phyloP scores from a whole-genome alignment of 371 early-diverging fungal species.

The Chytridiales sp. region DNA sequence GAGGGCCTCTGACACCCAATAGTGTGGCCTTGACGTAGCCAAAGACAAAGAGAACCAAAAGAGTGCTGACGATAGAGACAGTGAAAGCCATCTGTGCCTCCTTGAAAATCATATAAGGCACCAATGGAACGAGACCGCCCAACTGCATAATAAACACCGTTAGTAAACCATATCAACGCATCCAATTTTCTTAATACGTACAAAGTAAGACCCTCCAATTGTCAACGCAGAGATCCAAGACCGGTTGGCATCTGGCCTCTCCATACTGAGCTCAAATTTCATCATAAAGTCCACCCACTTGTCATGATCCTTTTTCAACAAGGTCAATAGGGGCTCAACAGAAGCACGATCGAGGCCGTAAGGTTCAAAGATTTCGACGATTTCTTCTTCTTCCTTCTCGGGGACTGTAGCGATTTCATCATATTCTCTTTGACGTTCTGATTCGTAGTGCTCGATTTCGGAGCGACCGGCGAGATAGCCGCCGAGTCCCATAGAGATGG shows the following conservation, averaged over 20 bases:
- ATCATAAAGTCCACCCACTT: conserved; percentile 69
- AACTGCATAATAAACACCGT: conserved; percentile 1
- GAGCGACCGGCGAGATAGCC: conserved; percentile 69
- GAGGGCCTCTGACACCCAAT: conserved; percentile 53
- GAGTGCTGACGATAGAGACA: conserved; percentile 59
- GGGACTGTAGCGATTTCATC: conserved; percentile 60
- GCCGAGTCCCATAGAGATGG: conserved; percentile 59
- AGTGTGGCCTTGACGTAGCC: conserved; percentile 62
- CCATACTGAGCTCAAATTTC: conserved; percentile 69
- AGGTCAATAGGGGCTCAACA: conserved; percentile 59
- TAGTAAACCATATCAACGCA: neutral
- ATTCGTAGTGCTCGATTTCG: conserved; percentile 70
- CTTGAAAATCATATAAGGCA: conserved; percentile 61
- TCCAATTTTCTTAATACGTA: neutral
- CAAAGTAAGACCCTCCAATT: conserved; percentile 66
- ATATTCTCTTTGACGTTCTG: conserved; percentile 61
- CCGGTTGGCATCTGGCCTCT: conserved; percentile 61
- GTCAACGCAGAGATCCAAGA: conserved; percentile 69
- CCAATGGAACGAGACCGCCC: conserved; percentile 68
- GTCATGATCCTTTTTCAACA: conserved; percentile 55
- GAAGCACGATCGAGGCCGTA: conserved; percentile 60
- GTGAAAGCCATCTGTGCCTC: conserved; percentile 51
- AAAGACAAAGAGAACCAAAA: conserved; percentile 60
- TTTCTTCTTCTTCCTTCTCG: conserved; percentile 65
- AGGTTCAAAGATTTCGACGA: conserved; percentile 50